Percentiles rank a stretch among this genome's conserved stretches.
Evolutionary conservation across 2,329 filamentous ascomycete genomes (phyloP).

Genomic region (Botrytis porri): DNA sequence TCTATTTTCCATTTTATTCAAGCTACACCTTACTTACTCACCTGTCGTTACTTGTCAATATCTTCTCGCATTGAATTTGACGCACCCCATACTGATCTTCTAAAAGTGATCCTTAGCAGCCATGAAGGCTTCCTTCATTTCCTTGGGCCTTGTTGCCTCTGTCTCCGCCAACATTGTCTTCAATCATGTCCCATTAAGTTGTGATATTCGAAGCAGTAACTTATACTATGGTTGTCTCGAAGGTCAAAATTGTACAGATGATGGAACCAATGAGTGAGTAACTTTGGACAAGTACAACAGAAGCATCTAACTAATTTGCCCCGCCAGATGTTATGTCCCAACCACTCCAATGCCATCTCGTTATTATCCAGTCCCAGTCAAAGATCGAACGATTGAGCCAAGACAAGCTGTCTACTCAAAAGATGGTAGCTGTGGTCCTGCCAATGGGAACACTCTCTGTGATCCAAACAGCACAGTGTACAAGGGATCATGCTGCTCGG

Average conservation of each 20-base stretch:
- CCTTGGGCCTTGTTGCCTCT: constrained; percentile 38
- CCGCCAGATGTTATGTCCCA: constrained; percentile 31
- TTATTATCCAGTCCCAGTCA: constrained; percentile 2
- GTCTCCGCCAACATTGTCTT: constrained; percentile 49
- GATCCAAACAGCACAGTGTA: constrained; percentile 46
- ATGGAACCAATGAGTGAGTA: constrained; percentile 29
- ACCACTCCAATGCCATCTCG: constrained; percentile 16
- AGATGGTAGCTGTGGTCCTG: constrained; percentile 40
- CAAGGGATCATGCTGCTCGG: constrained; percentile 46
- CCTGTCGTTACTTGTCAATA: background rate
- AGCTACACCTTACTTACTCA: background rate
- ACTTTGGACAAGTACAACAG: background rate
- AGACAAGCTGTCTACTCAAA: constrained; percentile 43
- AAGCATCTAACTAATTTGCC: constrained; percentile 3
- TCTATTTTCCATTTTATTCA: background rate
- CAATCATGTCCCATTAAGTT: constrained; percentile 45
- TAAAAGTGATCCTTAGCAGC: constrained; percentile 23
- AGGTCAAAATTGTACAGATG: constrained; percentile 33
- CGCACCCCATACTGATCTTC: constrained; percentile 9
- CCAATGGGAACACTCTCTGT: constrained; percentile 36
- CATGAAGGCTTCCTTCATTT: constrained; percentile 34
- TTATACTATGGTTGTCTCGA: constrained; percentile 37
- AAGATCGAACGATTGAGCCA: constrained; percentile 18
- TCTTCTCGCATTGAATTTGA: background rate
- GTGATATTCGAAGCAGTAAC: constrained; percentile 36